phyloP scores from a whole-genome alignment of 305 asterid species.

The Lippia alba region DNA sequence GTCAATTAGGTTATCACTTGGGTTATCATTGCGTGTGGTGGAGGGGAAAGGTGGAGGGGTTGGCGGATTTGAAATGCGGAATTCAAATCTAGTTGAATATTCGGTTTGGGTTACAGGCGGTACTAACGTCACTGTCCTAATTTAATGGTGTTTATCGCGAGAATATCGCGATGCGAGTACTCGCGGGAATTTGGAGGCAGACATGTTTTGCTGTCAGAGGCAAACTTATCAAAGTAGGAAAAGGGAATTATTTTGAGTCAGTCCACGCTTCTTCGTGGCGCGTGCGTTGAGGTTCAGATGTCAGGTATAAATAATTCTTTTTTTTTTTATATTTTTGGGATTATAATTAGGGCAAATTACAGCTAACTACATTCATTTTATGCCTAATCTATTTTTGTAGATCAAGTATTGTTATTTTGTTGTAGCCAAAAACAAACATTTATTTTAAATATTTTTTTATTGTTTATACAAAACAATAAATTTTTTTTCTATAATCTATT shows the following conservation, averaged over 20 bases:
- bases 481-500: too few relatives aligned
- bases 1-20: rapidly evolving
- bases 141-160: constrained; percentile 37
- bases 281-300: neutral
- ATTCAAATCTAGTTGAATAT: constrained; percentile 83
- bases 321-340: too few relatives aligned
- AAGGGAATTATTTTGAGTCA: constrained; percentile 1
- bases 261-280: neutral
- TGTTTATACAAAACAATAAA: too few relatives aligned
- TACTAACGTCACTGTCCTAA: constrained; percentile 44
- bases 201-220: constrained; percentile 16
- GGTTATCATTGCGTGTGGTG: constrained; percentile 51
- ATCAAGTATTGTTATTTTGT: too few relatives aligned
- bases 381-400: too few relatives aligned
- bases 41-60: constrained; percentile 54
- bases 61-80: constrained; percentile 85
- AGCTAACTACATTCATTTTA: too few relatives aligned
- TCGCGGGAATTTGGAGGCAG: constrained; percentile 12
- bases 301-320: too few relatives aligned
- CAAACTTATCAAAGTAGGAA: constrained; percentile 13
- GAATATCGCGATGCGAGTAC: neutral
- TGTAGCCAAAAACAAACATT: too few relatives aligned
- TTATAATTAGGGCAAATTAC: too few relatives aligned
- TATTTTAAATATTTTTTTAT: too few relatives aligned
- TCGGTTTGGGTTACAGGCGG: constrained; percentile 63